A percentile compares a stretch with the other conserved stretches of the same genome.
Conservation (phyloP, 2,329 filamentous ascomycete genomes). For the Monilinia vaccinii-corymbosi region DNA sequence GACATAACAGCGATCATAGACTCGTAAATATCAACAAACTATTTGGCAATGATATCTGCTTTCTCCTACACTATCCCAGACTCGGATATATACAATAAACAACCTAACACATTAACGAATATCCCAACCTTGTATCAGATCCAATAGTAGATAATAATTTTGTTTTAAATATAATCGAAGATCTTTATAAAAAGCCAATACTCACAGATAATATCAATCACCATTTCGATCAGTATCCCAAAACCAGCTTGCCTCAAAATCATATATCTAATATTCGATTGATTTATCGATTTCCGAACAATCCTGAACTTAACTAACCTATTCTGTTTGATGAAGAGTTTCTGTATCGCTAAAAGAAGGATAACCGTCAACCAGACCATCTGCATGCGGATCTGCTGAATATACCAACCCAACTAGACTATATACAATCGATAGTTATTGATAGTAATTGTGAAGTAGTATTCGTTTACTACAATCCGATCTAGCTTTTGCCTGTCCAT, state of each 20-base stretch:
- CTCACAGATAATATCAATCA: conserved; percentile 4
- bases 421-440: conserved; percentile 13
- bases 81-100: too few species aligned
- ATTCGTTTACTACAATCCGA: conserved; percentile 11
- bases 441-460: conserved; percentile 13
- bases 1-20: conserved; percentile 9
- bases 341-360: conserved; percentile 12
- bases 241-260: conserved; percentile 1
- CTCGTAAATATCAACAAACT: conserved; percentile 2
- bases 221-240: conserved; percentile 7
- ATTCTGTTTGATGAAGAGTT: too few species aligned
- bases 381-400: conserved; percentile 11
- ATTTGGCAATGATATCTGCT: conserved; percentile 8
- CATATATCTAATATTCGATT: conserved; percentile 15
- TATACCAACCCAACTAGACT: conserved; percentile 11
- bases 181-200: conserved; percentile 9
- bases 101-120: too few species aligned
- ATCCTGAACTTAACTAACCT: conserved; percentile 13
- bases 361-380: conserved; percentile 13
- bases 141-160: conserved; percentile 15
- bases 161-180: too few species aligned
- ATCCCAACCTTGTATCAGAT: conserved; percentile 8
- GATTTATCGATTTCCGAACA: conserved; percentile 13
- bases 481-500: conserved; percentile 6
- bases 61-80: conserved; percentile 11